These are phyloP conservation scores for Penicilliopsis zonata DNA, from an alignment of 495 filamentous ascomycete species.

Conservation along the genomic window DNA sequence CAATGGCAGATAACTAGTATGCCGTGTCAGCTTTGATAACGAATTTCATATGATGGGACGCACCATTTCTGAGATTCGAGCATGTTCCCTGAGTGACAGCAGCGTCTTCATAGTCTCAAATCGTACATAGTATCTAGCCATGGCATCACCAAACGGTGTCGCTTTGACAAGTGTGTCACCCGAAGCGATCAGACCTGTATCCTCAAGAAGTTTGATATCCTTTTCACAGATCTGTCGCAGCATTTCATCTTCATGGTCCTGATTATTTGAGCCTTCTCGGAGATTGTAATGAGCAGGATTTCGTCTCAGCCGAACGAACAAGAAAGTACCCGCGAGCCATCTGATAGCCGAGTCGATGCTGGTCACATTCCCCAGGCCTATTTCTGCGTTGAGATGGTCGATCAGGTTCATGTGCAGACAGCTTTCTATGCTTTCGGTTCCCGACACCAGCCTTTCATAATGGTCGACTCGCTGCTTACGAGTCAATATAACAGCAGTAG, in stretches of 20 bases:
- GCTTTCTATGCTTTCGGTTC: constrained; percentile 77
- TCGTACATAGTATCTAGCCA: constrained; percentile 89
- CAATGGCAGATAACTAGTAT: constrained; percentile 47
- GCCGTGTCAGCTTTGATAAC: background rate
- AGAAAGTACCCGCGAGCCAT: constrained; percentile 82
- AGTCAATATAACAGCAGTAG: constrained; percentile 81
- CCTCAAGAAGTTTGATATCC: constrained; percentile 58
- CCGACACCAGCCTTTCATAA: constrained; percentile 77
- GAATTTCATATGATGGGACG: constrained; percentile 13
- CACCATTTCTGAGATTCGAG: constrained; percentile 61
- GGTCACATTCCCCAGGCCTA: constrained; percentile 70
- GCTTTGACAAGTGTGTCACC: constrained; percentile 42
- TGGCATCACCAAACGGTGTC: constrained; percentile 74
- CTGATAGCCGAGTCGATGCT: constrained; percentile 57
- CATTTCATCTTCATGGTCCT: constrained; percentile 47
- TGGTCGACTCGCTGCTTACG: constrained; percentile 49
- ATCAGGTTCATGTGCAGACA: constrained; percentile 77
- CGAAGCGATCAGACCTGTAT: constrained; percentile 43
- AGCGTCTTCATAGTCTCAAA: constrained; percentile 81
- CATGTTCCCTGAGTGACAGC: constrained; percentile 46
- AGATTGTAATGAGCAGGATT: constrained; percentile 76
- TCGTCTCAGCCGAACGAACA: constrained; percentile 68
- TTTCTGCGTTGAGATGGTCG: constrained; percentile 90
- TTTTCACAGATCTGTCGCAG: constrained; percentile 73
- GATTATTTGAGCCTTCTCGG: constrained; percentile 41